Percentiles rank a stretch among this genome's conserved stretches.
Evolutionary conservation across 2,329 filamentous ascomycete genomes (phyloP).

Genomic region (Pseudogymnoascus sp.): DNA sequence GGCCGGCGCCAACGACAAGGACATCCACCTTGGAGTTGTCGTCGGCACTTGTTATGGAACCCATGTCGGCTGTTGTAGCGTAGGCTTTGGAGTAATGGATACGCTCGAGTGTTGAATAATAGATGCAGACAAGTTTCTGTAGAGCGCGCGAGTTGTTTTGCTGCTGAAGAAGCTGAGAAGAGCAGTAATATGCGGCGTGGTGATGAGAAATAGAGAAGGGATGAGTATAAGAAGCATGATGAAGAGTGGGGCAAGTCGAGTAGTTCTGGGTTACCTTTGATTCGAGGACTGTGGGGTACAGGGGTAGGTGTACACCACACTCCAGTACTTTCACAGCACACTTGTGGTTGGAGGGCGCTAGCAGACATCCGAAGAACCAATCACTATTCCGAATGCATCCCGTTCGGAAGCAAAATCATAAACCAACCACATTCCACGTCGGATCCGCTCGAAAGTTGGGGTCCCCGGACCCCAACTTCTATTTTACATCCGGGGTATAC

Average conservation of each 20-base stretch:
- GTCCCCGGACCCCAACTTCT: not conserved
- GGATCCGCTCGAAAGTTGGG: not conserved
- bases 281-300: not conserved
- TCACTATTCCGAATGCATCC: not conserved
- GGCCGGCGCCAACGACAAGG: constrained; percentile 42
- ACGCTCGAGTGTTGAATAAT: not conserved
- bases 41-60: not conserved
- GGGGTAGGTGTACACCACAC: not conserved
- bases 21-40: constrained; percentile 33
- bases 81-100: not conserved
- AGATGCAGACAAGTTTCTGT: not conserved
- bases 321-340: not conserved
- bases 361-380: not conserved
- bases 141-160: not conserved
- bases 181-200: not conserved
- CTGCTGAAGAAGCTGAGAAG: not conserved
- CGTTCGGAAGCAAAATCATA: not conserved
- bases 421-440: too few relatives aligned
- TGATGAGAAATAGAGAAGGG: not conserved
- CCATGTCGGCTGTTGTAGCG: not conserved
- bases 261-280: not conserved
- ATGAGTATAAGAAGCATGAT: not conserved
- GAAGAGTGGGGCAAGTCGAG: not conserved
- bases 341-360: not conserved
- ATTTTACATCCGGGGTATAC: not conserved